Base-by-base conservation (phyloP, 2,329 filamentous ascomycete species). In the Colletotrichum falcatum region DNA sequence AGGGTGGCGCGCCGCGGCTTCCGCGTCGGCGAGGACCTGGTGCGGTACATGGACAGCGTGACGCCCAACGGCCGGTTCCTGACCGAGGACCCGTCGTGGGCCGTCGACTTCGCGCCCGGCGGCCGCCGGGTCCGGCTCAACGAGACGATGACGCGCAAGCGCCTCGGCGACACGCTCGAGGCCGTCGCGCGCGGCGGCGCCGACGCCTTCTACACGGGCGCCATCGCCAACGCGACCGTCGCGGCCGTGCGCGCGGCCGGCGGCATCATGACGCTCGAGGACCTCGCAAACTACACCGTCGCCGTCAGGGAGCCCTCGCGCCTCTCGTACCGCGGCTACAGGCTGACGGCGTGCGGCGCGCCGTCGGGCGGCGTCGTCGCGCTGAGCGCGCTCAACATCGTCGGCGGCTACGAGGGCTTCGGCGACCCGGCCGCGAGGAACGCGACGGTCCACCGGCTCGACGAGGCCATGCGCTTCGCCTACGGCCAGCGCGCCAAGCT, bases 381-480 rank as follows among this genome's bases (percentile, higher is more conserved):
- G 0, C 81, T 95, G 71, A 89, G 89, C n/a, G 87, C 89, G 0
- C 80, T 97, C 75, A 97, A 96, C 68, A 92, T 91, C 30, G 81
- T 95, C 51, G 87, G 91, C 71, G 92, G 92, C 0, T 97, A 94
- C 76, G 81, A 87, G 0, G 84, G 84, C 28, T 90, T 95, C 58
- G 90, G 89, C 23, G 81, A 89, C 16, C 80, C 85, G 1, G 80
- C 83, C 1, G 81, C 83, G 2, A 82, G 83, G 58, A 86, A 87
- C 73, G 77, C 94, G 0, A 93, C 90, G 48, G 93, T 92, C 0
- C 94, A 97, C 77, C 85, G 91, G 0, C 82, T 97, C n/a, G 90
- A 95, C 73, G 94, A 97, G 83, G 91, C 93, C 1, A 92, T 97
- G 70, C 85, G 92, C 9, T 97, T 95, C 77, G 93, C 90, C 0